Evolutionary conservation across 1,139 yeast species (phyloP).

Genomic region (Nakaseomyces kungkrabaensis): DNA sequence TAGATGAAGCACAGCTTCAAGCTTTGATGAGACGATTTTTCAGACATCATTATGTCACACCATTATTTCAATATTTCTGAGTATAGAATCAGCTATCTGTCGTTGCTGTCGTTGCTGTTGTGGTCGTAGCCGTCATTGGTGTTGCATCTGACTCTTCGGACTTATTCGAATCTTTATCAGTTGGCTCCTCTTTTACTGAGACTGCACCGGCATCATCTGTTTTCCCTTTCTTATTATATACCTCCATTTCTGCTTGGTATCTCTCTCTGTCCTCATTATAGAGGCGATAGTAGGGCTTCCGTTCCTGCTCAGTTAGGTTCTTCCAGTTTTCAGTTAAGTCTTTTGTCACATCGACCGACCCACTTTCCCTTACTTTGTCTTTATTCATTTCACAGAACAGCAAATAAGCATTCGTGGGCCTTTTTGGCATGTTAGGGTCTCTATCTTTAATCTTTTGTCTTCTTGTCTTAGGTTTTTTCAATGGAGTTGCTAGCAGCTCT

Average conservation of each 20-base stretch:
- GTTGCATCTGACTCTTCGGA: neutral
- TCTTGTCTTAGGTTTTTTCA: conserved; percentile 26
- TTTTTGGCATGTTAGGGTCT: conserved; percentile 77
- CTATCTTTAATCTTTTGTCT: conserved; percentile 33
- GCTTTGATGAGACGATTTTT: no score
- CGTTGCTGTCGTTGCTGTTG: neutral
- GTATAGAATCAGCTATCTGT: neutral
- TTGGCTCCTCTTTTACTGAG: conserved; percentile 12
- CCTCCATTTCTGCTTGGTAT: conserved; percentile 64
- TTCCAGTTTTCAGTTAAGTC: conserved; percentile 86
- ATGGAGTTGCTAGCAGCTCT: conserved; percentile 21
- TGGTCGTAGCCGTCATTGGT: neutral
- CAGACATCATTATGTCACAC: neutral
- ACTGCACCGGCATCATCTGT: conserved; percentile 9
- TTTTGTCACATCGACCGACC: conserved; percentile 57
- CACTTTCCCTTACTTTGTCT: conserved; percentile 54
- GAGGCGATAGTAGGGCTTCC: conserved; percentile 64
- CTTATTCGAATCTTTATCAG: neutral
- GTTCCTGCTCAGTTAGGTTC: conserved; percentile 53
- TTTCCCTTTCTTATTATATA: conserved; percentile 36
- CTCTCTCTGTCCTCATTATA: conserved; percentile 75
- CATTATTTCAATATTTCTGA: neutral
- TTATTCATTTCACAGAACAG: conserved; percentile 82
- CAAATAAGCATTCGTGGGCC: conserved; percentile 84
- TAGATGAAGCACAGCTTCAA: no score